phyloP scores from a whole-genome alignment of 2,329 filamentous ascomycete genomes.

The Exophiala oligosperma region DNA sequence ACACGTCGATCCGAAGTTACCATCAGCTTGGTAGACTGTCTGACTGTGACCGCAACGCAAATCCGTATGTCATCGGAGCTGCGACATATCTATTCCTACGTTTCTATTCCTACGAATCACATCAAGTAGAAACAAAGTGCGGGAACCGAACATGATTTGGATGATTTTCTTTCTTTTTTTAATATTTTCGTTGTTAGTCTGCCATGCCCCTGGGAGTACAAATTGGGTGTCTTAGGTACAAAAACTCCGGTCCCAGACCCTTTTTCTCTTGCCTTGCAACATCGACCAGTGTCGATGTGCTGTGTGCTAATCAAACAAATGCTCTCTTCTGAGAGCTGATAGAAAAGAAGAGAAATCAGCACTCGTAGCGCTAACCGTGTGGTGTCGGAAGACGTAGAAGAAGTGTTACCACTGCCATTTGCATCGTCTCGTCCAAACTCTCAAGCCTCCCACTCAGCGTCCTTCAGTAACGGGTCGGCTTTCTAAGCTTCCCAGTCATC shows the following conservation, averaged over 20 bases:
- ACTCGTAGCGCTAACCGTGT: not conserved
- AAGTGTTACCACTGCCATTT: not conserved
- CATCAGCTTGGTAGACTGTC: too few species aligned
- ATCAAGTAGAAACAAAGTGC: too few species aligned
- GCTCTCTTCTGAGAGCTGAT: not conserved
- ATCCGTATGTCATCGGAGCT: too few species aligned
- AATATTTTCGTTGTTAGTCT: too few species aligned
- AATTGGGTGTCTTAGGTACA: not conserved
- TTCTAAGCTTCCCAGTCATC: constrained; percentile 28
- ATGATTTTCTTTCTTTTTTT: too few species aligned
- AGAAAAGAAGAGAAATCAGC: not conserved
- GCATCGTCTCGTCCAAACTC: not conserved
- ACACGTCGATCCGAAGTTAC: too few species aligned
- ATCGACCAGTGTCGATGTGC: not conserved
- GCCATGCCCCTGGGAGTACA: too few species aligned
- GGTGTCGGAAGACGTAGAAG: not conserved
- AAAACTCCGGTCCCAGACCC: not conserved
- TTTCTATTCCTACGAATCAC: too few species aligned
- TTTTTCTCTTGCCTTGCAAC: not conserved
- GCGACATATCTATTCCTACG: too few species aligned
- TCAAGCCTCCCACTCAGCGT: not conserved
- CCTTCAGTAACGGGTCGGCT: not conserved
- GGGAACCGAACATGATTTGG: too few species aligned
- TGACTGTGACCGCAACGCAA: too few species aligned
- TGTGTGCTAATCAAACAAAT: not conserved